Conservation (phyloP, 345 rosid species). For the Nasturtium officinale region DNA sequence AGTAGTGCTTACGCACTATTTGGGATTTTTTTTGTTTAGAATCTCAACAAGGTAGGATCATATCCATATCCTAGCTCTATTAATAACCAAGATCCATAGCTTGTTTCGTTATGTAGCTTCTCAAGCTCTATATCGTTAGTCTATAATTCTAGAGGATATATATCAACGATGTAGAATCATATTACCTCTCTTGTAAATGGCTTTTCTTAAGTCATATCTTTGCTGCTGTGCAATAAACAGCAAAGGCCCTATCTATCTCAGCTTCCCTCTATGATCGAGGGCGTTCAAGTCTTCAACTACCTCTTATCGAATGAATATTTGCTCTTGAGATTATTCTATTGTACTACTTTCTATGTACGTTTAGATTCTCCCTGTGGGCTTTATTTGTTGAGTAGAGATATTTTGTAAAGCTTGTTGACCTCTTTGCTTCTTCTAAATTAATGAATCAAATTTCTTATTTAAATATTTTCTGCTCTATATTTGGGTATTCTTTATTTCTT, state of each 20-base stretch:
- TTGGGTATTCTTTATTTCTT: no score
- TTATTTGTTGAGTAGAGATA: neutral
- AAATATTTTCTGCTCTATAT: no score
- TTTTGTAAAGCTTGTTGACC: neutral
- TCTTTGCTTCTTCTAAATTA: neutral
- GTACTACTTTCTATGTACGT: no score
- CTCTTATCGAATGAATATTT: neutral
- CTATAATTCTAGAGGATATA: neutral
- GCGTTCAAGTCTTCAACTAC: neutral
- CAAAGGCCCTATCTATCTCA: neutral
- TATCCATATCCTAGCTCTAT: neutral
- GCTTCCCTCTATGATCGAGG: neutral
- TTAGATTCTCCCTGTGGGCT: no score
- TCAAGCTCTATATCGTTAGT: neutral
- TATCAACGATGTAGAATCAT: neutral
- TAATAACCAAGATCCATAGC: neutral
- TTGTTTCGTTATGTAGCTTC: neutral
- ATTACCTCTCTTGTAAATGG: slow-evolving; percentile 1
- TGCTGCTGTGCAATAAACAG: no score
- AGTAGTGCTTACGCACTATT: neutral
- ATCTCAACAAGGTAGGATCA: neutral
- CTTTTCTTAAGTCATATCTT: neutral
- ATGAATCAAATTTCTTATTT: no score
- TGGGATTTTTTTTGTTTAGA: neutral
- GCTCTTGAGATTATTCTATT: neutral